Base-by-base conservation (phyloP, 1,284 basidiomycete genomes). In the Irpex lacteus region DNA sequence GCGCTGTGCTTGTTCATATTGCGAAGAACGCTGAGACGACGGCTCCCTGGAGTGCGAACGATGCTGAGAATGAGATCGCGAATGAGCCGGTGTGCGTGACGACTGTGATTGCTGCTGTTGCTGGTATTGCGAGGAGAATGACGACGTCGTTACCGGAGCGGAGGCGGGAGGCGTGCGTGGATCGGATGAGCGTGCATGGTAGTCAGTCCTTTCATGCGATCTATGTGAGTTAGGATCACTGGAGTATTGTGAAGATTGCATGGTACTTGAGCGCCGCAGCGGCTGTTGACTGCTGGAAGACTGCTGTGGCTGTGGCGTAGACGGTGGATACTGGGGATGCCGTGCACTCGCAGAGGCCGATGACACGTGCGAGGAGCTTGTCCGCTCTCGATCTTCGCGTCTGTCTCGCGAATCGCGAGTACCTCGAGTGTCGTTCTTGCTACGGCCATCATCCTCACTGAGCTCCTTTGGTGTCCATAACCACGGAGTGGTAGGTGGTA, bases 401-500 rank as follows among this genome's bases (percentile, higher is more conserved):
- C 44, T 49, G 44, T 61, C 58, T 55, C 62, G 66, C 56, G 56
- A 18, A 32, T 66, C 60, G 50, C 62, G 36, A 54, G 50, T 57
- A 26, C 58, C 63, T 53, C 65, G 68, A 40, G 65, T 67, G 26
- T 63, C 60, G 38, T 56, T 63, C 15, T 38, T 56, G 32, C 59
- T 53, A 54, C 65, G 54, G 40, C 74, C 71, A 53, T 67, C 68
- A 36, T 67, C 68, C 63, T 69, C 66, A 37, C 67, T 63, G 26
- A 77, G 69, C 61, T 76, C 72, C 50, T 70, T 71, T 18, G 76
- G 76, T 5, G 70, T 74, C 77, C 77, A 78, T 4, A 75, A 69
- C 76, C 76, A 78, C 15, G 77, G 77, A 38, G 76, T 78, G 61
- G 50, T 53, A 9, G 50, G 50, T 53, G 50, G 50, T 53, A 53